These are phyloP conservation scores for Coniochaeta pulveracea DNA, from an alignment of 2,329 filamentous ascomycete species.

Conservation along the genomic window DNA sequence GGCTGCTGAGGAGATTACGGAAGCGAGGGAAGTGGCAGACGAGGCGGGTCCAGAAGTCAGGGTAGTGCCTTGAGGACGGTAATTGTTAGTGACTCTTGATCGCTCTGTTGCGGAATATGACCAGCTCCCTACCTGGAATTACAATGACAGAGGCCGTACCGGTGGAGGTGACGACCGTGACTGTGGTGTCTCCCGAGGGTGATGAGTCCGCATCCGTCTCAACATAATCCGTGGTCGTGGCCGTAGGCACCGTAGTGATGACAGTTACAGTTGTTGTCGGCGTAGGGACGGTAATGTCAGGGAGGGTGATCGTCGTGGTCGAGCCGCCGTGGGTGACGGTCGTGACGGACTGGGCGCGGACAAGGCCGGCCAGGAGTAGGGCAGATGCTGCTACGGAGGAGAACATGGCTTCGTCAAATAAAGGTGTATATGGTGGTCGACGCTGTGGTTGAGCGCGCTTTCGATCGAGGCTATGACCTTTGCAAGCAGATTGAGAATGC, in stretches of 20 bases:
- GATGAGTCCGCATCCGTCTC: too few relatives aligned
- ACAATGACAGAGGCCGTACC: not conserved
- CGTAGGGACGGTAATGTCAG: constrained; percentile 9
- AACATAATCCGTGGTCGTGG: constrained; percentile 4
- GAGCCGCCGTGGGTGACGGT: constrained; percentile 11
- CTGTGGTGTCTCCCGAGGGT: not conserved
- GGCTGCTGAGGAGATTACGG: too few relatives aligned
- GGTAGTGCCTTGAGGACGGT: too few relatives aligned
- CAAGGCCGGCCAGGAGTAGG: constrained; percentile 10
- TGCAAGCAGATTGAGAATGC: too few relatives aligned
- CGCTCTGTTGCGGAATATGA: not conserved
- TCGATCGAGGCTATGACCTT: too few relatives aligned
- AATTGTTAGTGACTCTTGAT: not conserved
- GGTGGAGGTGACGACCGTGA: not conserved
- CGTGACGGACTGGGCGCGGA: constrained; percentile 11
- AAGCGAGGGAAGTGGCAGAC: too few relatives aligned
- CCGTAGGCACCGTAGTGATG: constrained; percentile 7
- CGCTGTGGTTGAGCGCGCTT: too few relatives aligned
- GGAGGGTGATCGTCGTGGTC: constrained; percentile 11
- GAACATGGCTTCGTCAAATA: too few relatives aligned
- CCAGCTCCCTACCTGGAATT: too few relatives aligned
- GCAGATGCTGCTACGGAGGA: too few relatives aligned
- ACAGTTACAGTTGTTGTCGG: constrained; percentile 6
- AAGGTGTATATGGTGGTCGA: not conserved
- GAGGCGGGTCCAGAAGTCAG: too few relatives aligned